Evolutionary conservation across 306 rosid species (phyloP).

Genomic region (Morella rubra): DNA sequence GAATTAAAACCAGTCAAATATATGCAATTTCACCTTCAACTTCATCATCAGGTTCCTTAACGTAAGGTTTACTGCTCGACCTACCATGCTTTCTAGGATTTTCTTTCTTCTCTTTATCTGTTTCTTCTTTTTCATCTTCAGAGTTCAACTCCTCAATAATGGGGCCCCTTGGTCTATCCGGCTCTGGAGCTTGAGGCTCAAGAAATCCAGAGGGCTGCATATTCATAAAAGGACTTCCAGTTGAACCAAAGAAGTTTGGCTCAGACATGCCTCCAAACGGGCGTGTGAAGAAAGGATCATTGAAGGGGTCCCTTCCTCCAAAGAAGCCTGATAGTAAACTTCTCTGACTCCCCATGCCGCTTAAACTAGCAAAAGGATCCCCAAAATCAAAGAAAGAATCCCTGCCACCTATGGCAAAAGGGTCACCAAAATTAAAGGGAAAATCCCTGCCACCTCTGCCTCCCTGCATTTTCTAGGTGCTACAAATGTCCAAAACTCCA

Average conservation of each 20-base stretch:
- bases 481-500: constrained; percentile 22
- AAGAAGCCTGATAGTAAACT: constrained; percentile 51
- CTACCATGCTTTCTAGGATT: constrained; percentile 65
- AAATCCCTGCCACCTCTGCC: constrained; percentile 58
- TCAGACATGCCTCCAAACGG: constrained; percentile 73
- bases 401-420: constrained; percentile 63
- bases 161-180: constrained; percentile 52
- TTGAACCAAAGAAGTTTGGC: constrained; percentile 46
- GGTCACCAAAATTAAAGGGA: constrained; percentile 46
- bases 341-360: constrained; percentile 58
- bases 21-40: constrained; percentile 46
- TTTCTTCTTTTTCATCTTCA: constrained; percentile 64
- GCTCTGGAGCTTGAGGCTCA: constrained; percentile 54
- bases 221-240: constrained; percentile 40
- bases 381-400: constrained; percentile 58
- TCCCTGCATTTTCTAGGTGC: constrained; percentile 52
- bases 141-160: constrained; percentile 80
- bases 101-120: constrained; percentile 36
- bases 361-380: constrained; percentile 32
- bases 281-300: constrained; percentile 74
- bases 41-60: constrained; percentile 62
- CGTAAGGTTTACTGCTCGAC: constrained; percentile 39
- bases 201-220: constrained; percentile 57
- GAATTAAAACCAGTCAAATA: constrained; percentile 3
- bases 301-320: constrained; percentile 76